These are phyloP conservation scores for Psilocybe subaeruginosa DNA, from an alignment of 768 basidiomycete genomes.

Conservation along the genomic window DNA sequence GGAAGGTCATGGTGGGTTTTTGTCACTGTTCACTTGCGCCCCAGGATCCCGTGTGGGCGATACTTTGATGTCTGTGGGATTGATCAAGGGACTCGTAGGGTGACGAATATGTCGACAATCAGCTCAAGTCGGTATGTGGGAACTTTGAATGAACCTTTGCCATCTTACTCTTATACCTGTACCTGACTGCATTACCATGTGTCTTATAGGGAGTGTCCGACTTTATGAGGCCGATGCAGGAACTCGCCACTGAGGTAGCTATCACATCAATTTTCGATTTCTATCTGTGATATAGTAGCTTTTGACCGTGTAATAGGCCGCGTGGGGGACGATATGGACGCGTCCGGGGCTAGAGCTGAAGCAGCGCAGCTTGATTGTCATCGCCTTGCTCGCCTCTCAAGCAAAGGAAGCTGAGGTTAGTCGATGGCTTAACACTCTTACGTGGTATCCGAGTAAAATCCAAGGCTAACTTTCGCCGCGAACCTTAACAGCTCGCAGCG, in stretches of 20 bases:
- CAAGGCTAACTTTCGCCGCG: neutral
- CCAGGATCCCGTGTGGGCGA: no score
- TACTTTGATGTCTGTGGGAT: no score
- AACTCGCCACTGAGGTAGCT: conserved; percentile 42
- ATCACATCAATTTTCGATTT: neutral
- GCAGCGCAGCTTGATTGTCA: conserved; percentile 47
- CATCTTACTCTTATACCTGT: neutral
- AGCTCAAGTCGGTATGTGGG: conserved; percentile 36
- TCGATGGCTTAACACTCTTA: no score
- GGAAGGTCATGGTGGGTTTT: conserved; percentile 42
- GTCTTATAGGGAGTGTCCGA: conserved; percentile 37
- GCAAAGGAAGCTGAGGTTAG: conserved; percentile 45
- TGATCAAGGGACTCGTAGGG: conserved; percentile 29
- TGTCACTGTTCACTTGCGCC: neutral
- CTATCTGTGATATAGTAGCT: neutral
- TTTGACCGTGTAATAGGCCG: conserved; percentile 30
- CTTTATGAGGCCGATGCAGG: conserved; percentile 51
- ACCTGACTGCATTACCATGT: neutral
- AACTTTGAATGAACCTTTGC: neutral
- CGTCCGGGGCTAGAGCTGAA: conserved; percentile 48
- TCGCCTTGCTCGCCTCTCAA: conserved; percentile 44
- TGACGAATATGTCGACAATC: conserved; percentile 44
- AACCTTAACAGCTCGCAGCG: conserved; percentile 32
- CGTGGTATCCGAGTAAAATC: neutral
- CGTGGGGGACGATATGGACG: conserved; percentile 52